Conservation (phyloP, 2,329 filamentous ascomycete genomes). For the Diaporthe citri region DNA sequence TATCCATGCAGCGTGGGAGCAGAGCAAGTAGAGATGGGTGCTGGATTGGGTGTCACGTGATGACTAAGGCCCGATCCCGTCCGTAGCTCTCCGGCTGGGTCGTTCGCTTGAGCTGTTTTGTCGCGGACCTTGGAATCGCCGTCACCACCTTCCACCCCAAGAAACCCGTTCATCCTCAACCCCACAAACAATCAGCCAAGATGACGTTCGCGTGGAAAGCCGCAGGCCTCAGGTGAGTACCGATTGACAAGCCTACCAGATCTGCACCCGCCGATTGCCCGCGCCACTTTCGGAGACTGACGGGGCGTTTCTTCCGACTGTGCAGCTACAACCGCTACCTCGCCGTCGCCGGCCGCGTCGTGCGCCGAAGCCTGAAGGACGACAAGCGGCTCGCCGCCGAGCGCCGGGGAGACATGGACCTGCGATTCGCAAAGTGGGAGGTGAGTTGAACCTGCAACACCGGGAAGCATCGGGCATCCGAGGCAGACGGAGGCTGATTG, state of each 20-base stretch:
- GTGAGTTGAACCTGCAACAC: constrained; percentile 68
- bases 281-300: constrained; percentile 13
- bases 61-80: constrained; percentile 21
- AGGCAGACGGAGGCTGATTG: constrained; percentile 42
- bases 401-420: constrained; percentile 88
- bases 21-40: background rate
- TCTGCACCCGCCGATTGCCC: constrained; percentile 6
- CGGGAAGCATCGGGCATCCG: background rate
- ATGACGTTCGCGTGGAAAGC: constrained; percentile 99
- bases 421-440: constrained; percentile 95
- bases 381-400: constrained; percentile 89
- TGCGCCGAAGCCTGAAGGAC: constrained; percentile 97
- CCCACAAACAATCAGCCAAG: constrained; percentile 63
- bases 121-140: constrained; percentile 32
- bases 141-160: constrained; percentile 22
- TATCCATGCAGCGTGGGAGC: background rate
- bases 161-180: constrained; percentile 29
- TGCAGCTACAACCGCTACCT: constrained; percentile 99
- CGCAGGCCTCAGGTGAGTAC: constrained; percentile 90
- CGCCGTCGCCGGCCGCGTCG: constrained; percentile 90
- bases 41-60: constrained; percentile 26
- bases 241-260: constrained; percentile 42
- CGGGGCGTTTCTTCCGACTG: constrained; percentile 32
- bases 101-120: constrained; percentile 39
- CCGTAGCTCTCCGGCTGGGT: constrained; percentile 31